These are phyloP conservation scores for Beta corolliflora DNA, from an alignment of 179 eudicot genomes.

Conservation along the genomic window DNA sequence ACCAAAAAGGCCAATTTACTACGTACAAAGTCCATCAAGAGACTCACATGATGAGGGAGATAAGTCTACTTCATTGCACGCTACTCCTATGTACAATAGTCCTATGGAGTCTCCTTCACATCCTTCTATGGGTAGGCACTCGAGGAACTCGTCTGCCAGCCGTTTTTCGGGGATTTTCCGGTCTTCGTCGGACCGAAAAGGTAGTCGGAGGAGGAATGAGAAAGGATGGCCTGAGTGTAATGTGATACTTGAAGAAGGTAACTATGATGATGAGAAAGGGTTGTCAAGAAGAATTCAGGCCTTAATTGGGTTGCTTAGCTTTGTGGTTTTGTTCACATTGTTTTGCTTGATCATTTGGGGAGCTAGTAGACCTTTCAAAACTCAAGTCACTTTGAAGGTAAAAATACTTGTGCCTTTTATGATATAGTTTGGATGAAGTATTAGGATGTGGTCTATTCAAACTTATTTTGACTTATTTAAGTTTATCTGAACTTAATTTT, in stretches of 20 bases:
- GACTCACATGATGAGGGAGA: slow-evolving; percentile 87
- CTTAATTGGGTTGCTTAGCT: slow-evolving; percentile 54
- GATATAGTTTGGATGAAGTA: not conserved
- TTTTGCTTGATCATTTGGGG: slow-evolving; percentile 97
- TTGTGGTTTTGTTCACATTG: slow-evolving; percentile 65
- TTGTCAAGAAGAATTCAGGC: slow-evolving; percentile 58
- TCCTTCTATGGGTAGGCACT: slow-evolving; percentile 85
- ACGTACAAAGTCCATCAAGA: slow-evolving; percentile 87
- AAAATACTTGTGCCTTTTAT: not conserved
- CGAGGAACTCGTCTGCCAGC: slow-evolving; percentile 86
- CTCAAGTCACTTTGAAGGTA: slow-evolving; percentile 79
- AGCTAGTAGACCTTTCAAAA: slow-evolving; percentile 72
- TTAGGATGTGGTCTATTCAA: no score
- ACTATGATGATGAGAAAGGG: slow-evolving; percentile 55
- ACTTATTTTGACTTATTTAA: no score
- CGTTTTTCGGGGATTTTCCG: slow-evolving; percentile 88
- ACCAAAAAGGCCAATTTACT: slow-evolving; percentile 79
- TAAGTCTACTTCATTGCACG: slow-evolving; percentile 71
- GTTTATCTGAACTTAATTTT: no score
- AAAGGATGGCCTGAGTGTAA: slow-evolving; percentile 99
- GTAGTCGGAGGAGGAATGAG: slow-evolving; percentile 64
- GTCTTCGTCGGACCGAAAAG: slow-evolving; percentile 80
- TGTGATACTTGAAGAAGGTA: slow-evolving; percentile 87
- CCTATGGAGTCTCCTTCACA: slow-evolving; percentile 95
- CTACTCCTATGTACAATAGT: slow-evolving; percentile 72